phyloP scores from a whole-genome alignment of 306 rosid species.

The Senna siamea region DNA sequence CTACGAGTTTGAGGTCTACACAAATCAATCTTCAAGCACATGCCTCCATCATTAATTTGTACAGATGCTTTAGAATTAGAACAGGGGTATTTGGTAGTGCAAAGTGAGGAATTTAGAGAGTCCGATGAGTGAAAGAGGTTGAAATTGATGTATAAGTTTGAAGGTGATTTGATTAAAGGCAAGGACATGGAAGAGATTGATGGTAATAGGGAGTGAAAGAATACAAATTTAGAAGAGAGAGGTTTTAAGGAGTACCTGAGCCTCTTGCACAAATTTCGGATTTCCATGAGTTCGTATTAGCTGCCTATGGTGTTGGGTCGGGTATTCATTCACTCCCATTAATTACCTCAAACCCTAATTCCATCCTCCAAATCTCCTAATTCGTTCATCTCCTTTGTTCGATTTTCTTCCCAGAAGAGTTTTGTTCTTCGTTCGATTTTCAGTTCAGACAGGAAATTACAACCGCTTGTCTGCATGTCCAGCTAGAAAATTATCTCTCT shows the following conservation, averaged over 20 bases:
- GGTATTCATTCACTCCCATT: background rate
- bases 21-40: conserved; percentile 7
- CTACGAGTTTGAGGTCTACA: background rate
- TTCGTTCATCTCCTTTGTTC: background rate
- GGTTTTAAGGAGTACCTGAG: conserved; percentile 52
- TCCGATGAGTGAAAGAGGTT: conserved; percentile 16
- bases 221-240: conserved; percentile 29
- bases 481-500: background rate
- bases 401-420: background rate
- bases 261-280: conserved; percentile 38
- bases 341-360: background rate
- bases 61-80: conserved; percentile 25
- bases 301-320: background rate
- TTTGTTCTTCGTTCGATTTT: background rate
- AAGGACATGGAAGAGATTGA: conserved; percentile 33
- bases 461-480: background rate
- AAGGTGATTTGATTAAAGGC: conserved; percentile 10
- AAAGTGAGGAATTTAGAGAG: conserved; percentile 30
- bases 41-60: background rate
- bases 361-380: background rate
- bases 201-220: conserved; percentile 21
- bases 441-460: background rate
- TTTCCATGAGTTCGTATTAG: conserved; percentile 38
- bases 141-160: conserved; percentile 15
- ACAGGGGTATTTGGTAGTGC: conserved; percentile 25